Evolutionary conservation across 768 basidiomycete species (phyloP), one percentile per base, ranked within the genome.

Genomic region (Macrolepiota dolichaula): DNA sequence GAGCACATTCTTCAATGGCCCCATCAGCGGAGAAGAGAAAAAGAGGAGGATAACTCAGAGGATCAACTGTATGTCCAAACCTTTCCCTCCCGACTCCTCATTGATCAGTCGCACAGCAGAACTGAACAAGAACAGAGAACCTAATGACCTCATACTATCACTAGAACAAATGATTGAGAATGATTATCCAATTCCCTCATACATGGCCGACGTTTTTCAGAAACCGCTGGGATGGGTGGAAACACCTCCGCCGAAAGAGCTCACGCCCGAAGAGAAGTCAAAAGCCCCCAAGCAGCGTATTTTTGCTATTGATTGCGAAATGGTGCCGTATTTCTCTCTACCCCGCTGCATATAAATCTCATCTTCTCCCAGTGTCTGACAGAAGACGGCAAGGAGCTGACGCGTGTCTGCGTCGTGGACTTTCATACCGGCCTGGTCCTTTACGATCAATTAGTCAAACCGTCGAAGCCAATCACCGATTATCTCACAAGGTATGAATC

Each of bases 221-320:
- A 84, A 84, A 68, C 77, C 84, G 4, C 70, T 67, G 1, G 94
- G 87, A 1, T 97, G 94, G 94, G 74, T 91, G 5, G 92, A 98
- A 74, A 94, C 90, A 0, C 89, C 93, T 1, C 73, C 84, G 59
- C 72, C 77, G 0, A 15, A 35, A 29, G 27, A 35, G 17, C 37
- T 53, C 12, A 53, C 57, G 9, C 24, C 32, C 11, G 59, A 52
- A 25, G 56, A 64, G 1, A 66, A 74, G 17, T 67, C 73, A 2
- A 69, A 69, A 24, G 68, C 58, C 55, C 70, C 53, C 46, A 73
- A 68, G 32, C 78, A 81, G 3, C 79, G 76, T 61, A 82, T 96
- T 25, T 87, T 91, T 58, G 92, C 93, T 0, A 83, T 99, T 51
- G 96, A 99, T 79, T 98, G 96, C 72, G 96, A 98, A 72, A 98